Evolutionary conservation across 768 basidiomycete species (phyloP), one percentile per base, ranked within the genome.

Genomic region (Boletus eberwhitei): DNA sequence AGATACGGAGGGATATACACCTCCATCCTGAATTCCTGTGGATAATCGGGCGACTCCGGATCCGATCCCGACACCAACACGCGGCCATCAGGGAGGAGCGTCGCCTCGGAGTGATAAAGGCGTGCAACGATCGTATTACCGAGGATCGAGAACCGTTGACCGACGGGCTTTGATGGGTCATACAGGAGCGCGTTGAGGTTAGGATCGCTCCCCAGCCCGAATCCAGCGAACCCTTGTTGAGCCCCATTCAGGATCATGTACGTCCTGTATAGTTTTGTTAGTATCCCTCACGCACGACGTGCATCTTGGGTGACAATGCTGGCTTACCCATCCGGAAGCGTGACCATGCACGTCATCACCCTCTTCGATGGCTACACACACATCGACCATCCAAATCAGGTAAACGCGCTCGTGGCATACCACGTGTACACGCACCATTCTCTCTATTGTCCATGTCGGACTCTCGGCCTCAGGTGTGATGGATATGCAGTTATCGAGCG

Each of bases 1-100:
- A 92, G 79, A 70, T 96, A 98, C 16, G 89, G 90, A 7, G 96
- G 96, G 62, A 89, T 80, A 73, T 96, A 97, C 26, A 87, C 84
- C 67, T 88, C 79, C 59, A 79, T 80, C 13, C 92, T 80, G 71
- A 90, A 86, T 65, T 95, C 90, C 59, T 93, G 85, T 0, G 85
- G 83, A 62, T 83, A 87, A 2, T 29, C 0, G 29, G 29, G 29
- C 29, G 29, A 29, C 64, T 87, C 73, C 8, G 86, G 87, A 60
- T 88, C 89, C 11, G 87, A 89, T 0, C 89, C 90, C 9, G 89
- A 87, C 37, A 92, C 76, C 43, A 91, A 72, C 31, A 91, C 79
- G 6, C 87, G 83, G 5, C 84, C 90, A 58, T 90, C 89, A 0
- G 85, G 85, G 21, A 91, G 79, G 12, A 91, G 79, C 24, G 80